Base-by-base conservation (phyloP, 2,329 filamentous ascomycete genomes). In the Pleurostoma richardsiae region DNA sequence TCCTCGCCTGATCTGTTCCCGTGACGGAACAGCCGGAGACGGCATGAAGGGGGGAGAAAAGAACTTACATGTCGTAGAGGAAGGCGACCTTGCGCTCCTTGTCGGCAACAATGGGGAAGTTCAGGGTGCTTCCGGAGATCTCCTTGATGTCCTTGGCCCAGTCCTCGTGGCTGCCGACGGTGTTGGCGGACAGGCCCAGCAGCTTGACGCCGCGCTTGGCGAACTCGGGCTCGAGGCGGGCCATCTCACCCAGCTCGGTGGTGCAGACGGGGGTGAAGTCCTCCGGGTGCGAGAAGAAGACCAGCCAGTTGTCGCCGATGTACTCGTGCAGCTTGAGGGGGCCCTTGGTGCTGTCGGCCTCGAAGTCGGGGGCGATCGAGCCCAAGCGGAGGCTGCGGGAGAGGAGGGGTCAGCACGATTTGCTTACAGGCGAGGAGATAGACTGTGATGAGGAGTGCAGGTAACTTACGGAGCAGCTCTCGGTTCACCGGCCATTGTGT, bases 181-280 rank as follows among this genome's bases (percentile, higher is more conserved):
- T 89, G 76, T 96, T 95, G 74, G 90, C 90, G 52, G 83, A 86
- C 56, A 96, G 79, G 42, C 91, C 91, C 60, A 96, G 92, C 72
- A 96, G 83, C 81, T 96, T 95, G 60, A 92, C 88, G 54, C 83
- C 83, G 53, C 90, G 84, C 76, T 88, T 89, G 61, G 83, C 79
- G 71, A 96, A 96, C 70, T 96, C 90, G 59, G 83, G 81, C 74
- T 90, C 84, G 53, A 96, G 79, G 72, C 91, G 94, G 58, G 90
- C 88, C 61, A 96, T 95, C 50, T 90, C 90, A 53, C 90, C 91
- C 52, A 96, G 85, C 75, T 96, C 91, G 46, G 90, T 96, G 54
- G 91, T 96, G 79, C 91, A 96, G 50, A 96, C 91, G 46, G 91
- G 91, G 2, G 91, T 96, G 77, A 88, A 96, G 71, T 96, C 91